A percentile compares a stretch with the other conserved stretches of the same genome.
Conservation (phyloP, 208 protist genomes). For the Blechomonas ayalai region DNA sequence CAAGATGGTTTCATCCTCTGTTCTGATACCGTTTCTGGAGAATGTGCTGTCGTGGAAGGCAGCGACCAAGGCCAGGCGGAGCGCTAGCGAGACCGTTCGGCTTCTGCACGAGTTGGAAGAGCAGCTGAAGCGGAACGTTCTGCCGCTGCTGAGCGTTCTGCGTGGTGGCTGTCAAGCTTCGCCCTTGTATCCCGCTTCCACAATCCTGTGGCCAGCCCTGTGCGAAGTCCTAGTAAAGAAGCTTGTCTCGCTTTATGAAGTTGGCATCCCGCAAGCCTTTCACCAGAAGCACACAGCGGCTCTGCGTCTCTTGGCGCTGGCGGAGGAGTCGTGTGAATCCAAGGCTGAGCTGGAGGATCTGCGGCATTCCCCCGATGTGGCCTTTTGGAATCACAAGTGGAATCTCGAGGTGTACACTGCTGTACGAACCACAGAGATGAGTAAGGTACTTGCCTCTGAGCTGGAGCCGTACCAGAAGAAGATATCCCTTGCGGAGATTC, state of each 20-base stretch:
- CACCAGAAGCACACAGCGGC: constrained; percentile 58
- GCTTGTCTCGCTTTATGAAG: constrained; percentile 67
- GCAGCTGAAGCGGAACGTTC: constrained; percentile 20
- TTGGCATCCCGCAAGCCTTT: constrained; percentile 70
- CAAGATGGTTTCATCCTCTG: constrained; percentile 39
- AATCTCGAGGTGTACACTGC: constrained; percentile 83
- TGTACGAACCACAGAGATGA: constrained; percentile 46
- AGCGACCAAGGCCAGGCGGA: constrained; percentile 64
- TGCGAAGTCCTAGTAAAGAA: constrained; percentile 74
- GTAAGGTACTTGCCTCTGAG: constrained; percentile 3
- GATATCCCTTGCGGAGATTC: no score
- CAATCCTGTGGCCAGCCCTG: constrained; percentile 73
- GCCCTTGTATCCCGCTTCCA: constrained; percentile 29
- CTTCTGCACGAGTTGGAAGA: constrained; percentile 42
- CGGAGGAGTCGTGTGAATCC: constrained; percentile 43
- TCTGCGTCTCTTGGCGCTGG: constrained; percentile 44
- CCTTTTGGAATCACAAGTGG: constrained; percentile 81
- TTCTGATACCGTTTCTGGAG: constrained; percentile 57
- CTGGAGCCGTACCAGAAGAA: neutral
- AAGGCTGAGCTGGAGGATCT: constrained; percentile 46
- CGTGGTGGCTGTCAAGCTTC: constrained; percentile 26
- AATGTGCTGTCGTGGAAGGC: constrained; percentile 73
- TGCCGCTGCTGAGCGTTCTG: constrained; percentile 48
- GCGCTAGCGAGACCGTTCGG: constrained; percentile 36
- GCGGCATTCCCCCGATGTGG: constrained; percentile 52